Base-by-base conservation (phyloP, 2,329 filamentous ascomycete species). In the Cytospora schulzeri region DNA sequence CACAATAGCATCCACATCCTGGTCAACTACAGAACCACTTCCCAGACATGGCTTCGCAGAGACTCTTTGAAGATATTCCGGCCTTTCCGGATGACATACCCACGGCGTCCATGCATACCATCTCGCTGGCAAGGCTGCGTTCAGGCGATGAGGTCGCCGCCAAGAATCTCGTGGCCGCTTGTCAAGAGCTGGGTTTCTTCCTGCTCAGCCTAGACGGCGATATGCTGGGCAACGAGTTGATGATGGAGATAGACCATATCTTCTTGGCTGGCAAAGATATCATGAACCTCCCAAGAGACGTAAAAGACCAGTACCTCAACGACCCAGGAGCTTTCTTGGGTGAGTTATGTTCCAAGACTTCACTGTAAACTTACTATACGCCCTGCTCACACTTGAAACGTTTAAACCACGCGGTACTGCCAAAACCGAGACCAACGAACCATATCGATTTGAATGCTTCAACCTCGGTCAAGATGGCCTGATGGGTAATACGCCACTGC, bases 381-480 rank as follows among this genome's bases (percentile, higher is more conserved):
- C 15, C 31, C 19, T 6, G 29, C 55, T 57, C 4, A 56, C 55
- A 41, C 31, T 0, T 7, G 2, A 8, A 35, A 70, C 64, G 4
- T 69, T 66, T 54, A 70, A 70, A 54, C 59, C 67, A 24, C 66
- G 61, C 9, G 66, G 66, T 22, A 24, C 61, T 17, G 62, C 60
- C 17, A 70, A 66, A 59, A 68, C 63, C 8, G 71, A 73, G 54
- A 70, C 68, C 5, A 66, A 67, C 28, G 67, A 69, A 59, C 64
- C 70, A 24, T 72, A 74, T 63, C 70, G 69, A 19, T 73, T 70
- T 33, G 71, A 76, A 45, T 69, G 70, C 54, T 75, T 73, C 67
- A 72, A 70, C 57, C 56, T 76, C 15, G 70, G 68, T 35, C 72
- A 74, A 60, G 73, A 76, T 52, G 71, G 73, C 24, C 64, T 76